These are phyloP conservation scores for Fonsecaea pedrosoi DNA, from an alignment of 2,329 filamentous ascomycete genomes.

Conservation along the genomic window DNA sequence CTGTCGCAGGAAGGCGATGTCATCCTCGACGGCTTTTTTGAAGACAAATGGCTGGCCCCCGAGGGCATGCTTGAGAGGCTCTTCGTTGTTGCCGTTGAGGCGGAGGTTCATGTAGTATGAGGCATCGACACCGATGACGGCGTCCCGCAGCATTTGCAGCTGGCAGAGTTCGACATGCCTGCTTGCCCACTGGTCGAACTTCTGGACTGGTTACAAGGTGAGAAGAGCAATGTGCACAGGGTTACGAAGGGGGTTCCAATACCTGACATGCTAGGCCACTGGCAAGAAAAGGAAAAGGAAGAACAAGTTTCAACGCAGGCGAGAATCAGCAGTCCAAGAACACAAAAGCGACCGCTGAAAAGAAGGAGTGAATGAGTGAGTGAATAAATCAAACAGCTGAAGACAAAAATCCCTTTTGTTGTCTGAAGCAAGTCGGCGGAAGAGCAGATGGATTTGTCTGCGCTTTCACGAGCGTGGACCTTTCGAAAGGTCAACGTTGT, in stretches of 20 bases:
- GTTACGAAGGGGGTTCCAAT: conserved; percentile 7
- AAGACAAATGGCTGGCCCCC: conserved; percentile 86
- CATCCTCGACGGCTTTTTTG: conserved; percentile 74
- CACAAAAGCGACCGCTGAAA: background rate
- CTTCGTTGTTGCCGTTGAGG: conserved; percentile 74
- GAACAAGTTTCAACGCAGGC: background rate
- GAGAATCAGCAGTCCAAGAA: background rate
- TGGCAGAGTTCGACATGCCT: conserved; percentile 62
- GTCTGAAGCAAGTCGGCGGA: background rate
- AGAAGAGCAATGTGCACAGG: conserved; percentile 11
- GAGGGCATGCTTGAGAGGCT: conserved; percentile 87
- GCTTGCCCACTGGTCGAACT: conserved; percentile 64
- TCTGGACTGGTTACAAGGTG: conserved; percentile 49
- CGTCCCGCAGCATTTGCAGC: conserved; percentile 74
- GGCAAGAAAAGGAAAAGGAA: conserved; percentile 5
- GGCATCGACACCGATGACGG: conserved; percentile 83
- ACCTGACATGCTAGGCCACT: conserved; percentile 33
- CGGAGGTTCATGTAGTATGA: conserved; percentile 84
- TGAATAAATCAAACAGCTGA: background rate
- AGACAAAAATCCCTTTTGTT: background rate
- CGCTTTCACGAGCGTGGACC: background rate
- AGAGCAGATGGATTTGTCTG: background rate
- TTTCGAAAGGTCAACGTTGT: background rate
- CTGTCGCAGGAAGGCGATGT: conserved; percentile 74
- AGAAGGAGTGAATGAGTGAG: conserved; percentile 1